Evolutionary conservation across 768 basidiomycete genomes (phyloP), one percentile per base, ranked within the genome.

Genomic region (Leccinum subgranulosum): DNA sequence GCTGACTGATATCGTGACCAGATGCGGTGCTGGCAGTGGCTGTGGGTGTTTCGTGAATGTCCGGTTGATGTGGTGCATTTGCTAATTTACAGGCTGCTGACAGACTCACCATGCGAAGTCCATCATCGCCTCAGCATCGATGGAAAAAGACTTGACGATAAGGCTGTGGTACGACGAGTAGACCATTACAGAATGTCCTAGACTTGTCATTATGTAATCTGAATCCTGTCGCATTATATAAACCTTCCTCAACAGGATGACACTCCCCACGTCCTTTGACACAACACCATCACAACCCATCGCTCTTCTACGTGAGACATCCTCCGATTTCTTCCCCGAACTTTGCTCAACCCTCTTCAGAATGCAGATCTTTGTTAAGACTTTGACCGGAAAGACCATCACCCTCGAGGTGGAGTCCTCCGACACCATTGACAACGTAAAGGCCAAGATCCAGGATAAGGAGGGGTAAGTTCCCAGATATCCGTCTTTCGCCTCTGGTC

Each of bases 141-240:
- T 92, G 81, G 93, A 94, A 64, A 92, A 92, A 62, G 94, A 96
- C 64, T 73, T 90, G 59, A 86, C 85, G 5, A 90, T 98, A 65
- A 81, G 87, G 53, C 64, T 98, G 15, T 97, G 94, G 94, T 76
- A 79, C 55, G 85, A 89, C 66, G 70, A 73, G 49, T 48, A 48
- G 47, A 23, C 27, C 17, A 31, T 31, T 4, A 15, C 28, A 51
- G 49, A 51, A 51, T 51, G 49, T 51, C 49, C 49, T 25, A 51
- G 29, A 43, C 41, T 39, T 43, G 41, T 43, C 41, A 19, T 43
- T 43, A 43, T 19, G 41, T 33, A 7, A 14, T 66, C 65, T 0
- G 57, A 61, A 62, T 63, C 61, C 65, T 66, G 62, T 43, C 3
- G 2, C 1, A 28, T 48, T 65, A 62, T 66, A 66, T 65, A 66